phyloP scores from a whole-genome alignment of 2,329 filamentous ascomycete species.

The Sodiomyces alkalinus region DNA sequence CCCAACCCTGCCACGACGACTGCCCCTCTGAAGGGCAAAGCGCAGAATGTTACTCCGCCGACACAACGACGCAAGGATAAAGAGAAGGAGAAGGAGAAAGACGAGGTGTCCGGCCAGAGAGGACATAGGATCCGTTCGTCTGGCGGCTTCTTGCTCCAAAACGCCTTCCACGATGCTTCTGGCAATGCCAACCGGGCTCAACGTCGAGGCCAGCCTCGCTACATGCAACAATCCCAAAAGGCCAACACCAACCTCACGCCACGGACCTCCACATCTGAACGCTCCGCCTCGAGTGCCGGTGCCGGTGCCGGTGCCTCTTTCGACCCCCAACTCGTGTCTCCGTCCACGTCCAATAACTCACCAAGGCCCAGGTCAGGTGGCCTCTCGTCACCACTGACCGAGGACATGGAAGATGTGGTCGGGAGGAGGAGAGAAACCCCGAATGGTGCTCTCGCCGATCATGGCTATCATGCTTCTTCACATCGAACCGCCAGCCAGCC shows the following conservation, averaged over 20 bases:
- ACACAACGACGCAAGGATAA: too few species aligned
- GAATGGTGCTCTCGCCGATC: too few species aligned
- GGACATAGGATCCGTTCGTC: conserved; percentile 26
- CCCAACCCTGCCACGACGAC: too few species aligned
- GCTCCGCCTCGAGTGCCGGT: conserved; percentile 3
- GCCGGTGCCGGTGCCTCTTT: conserved; percentile 3
- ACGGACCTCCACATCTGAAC: conserved; percentile 5
- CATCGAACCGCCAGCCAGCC: conserved; percentile 11
- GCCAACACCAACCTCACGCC: too few species aligned
- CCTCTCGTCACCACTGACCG: conserved; percentile 3
- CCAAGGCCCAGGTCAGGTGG: conserved; percentile 1
- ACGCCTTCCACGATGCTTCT: conserved; percentile 19
- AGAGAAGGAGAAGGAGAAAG: too few species aligned
- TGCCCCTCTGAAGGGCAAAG: too few species aligned
- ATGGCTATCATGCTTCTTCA: too few species aligned
- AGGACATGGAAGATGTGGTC: conserved; percentile 3
- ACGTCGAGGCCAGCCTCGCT: conserved; percentile 13
- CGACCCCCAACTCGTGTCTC: conserved; percentile 2
- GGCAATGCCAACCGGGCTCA: conserved; percentile 15
- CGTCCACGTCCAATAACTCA: too few species aligned
- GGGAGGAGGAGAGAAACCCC: too few species aligned
- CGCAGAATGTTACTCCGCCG: too few species aligned
- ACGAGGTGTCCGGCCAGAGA: conserved; percentile 9
- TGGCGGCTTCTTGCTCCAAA: conserved; percentile 36
- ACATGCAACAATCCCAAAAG: conserved; percentile 5